These are phyloP conservation scores for Cardiospermum halicacabum DNA, from an alignment of 345 rosid species.

Conservation along the genomic window DNA sequence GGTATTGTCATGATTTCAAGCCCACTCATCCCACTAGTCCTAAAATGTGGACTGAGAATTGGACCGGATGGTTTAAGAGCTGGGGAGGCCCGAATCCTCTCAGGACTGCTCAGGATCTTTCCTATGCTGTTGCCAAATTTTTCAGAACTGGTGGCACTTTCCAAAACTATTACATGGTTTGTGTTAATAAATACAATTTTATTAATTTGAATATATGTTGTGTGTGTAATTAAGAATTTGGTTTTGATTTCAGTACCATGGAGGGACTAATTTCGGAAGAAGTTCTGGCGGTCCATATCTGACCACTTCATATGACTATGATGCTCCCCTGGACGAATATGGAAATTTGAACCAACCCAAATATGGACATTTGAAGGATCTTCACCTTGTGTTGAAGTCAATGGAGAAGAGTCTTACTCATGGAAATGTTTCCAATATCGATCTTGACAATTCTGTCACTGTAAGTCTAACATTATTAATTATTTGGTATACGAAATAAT, in stretches of 20 bases:
- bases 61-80: slow-evolving; percentile 65
- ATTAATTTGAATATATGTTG: neutral
- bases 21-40: slow-evolving; percentile 37
- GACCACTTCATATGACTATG: slow-evolving; percentile 57
- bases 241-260: slow-evolving; percentile 44
- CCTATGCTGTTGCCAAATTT: slow-evolving; percentile 52
- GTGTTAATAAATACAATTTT: neutral
- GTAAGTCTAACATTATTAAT: slow-evolving; percentile 18
- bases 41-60: slow-evolving; percentile 69
- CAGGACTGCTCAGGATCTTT: slow-evolving; percentile 61
- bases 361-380: slow-evolving; percentile 71
- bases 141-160: slow-evolving; percentile 52
- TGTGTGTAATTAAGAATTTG: neutral
- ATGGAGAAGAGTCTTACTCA: slow-evolving; percentile 51
- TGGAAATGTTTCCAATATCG: slow-evolving; percentile 34
- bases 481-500: too few relatives aligned
- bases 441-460: slow-evolving; percentile 34
- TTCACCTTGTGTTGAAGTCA: slow-evolving; percentile 46
- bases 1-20: slow-evolving; percentile 41
- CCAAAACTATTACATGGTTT: slow-evolving; percentile 68
- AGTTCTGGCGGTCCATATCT: slow-evolving; percentile 62
- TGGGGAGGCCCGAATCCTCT: slow-evolving; percentile 54
- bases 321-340: slow-evolving; percentile 59
- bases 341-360: slow-evolving; percentile 76
- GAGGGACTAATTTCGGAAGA: slow-evolving; percentile 67